phyloP scores from a whole-genome alignment of 2,329 filamentous ascomycete genomes.

The Ophiosphaerella narmari region DNA sequence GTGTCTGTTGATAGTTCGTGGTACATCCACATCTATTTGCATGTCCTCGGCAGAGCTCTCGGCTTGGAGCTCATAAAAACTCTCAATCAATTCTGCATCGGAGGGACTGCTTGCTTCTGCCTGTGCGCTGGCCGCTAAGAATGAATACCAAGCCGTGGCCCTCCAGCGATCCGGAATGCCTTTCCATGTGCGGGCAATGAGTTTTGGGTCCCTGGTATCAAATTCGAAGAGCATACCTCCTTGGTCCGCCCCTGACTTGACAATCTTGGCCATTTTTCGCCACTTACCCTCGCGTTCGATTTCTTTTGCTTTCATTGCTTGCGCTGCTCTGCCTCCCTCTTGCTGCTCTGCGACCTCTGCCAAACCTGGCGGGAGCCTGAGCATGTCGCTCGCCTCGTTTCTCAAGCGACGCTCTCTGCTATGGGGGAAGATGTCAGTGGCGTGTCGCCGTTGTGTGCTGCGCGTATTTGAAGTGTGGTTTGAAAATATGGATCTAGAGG shows the following conservation, averaged over 20 bases:
- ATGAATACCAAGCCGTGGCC: constrained; percentile 91
- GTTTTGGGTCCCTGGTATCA: constrained; percentile 74
- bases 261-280: constrained; percentile 65
- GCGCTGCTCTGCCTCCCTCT: constrained; percentile 54
- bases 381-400: constrained; percentile 68
- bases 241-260: constrained; percentile 54
- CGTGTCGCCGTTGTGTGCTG: constrained; percentile 50
- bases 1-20: constrained; percentile 89
- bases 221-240: constrained; percentile 76
- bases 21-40: constrained; percentile 97
- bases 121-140: constrained; percentile 77
- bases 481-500: constrained; percentile 46
- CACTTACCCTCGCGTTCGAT: constrained; percentile 68
- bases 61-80: constrained; percentile 74
- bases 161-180: constrained; percentile 97
- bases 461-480: constrained; percentile 49
- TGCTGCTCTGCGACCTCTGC: constrained; percentile 51
- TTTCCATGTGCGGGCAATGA: constrained; percentile 94
- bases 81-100: constrained; percentile 71
- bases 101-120: constrained; percentile 64
- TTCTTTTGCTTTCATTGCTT: constrained; percentile 61
- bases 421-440: constrained; percentile 58
- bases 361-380: constrained; percentile 61
- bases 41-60: constrained; percentile 84
- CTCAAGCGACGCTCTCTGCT: constrained; percentile 59